Evolutionary conservation across 257 asterid species (phyloP), one percentile per base, ranked within the genome.

Genomic region (Primulina eburnea): DNA sequence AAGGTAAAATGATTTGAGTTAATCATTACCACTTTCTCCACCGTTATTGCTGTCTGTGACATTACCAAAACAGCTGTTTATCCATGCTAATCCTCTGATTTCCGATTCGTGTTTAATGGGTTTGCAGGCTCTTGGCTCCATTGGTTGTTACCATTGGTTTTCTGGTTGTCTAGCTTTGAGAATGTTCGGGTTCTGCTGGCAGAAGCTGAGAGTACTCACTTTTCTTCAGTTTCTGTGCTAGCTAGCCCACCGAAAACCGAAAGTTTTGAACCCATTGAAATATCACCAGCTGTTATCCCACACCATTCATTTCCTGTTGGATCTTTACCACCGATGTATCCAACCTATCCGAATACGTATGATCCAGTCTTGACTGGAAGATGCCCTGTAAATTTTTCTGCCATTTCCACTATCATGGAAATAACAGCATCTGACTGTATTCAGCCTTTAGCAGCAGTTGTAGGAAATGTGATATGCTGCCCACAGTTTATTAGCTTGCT

Each of bases 401-500:
- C 83, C 68, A 84, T 94, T 73, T 86, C 96, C 14, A 85, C 78
- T 76, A 75, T 94, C 71, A 79, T 86, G 78, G 95, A 86, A 64
- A 91, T 77, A 81, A 94, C 99, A 57, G 97, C 99, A 38, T 82
- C 95, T 7, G 99, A 94, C 73, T 94, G 99, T 81, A 83, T 82
- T 68, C 85, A 81, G 81, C 85, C 84, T n/a, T 85, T 89, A 74
- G 97, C 99, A 47, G 79, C 83, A 50, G 81, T 89, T 63, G 97
- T 89, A 24, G 96, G 93, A 74, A 89, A 91, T 28, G 97, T 94
- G 40, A 86, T 94, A 75, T 94, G 99, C 86, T 94, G 97, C 82
- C 99, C 99, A 9, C 99, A 94, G 65, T 80, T 91, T 75, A 81
- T 70, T 74, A 94, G 99, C 85, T 86, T 94, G 82, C 93, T 94